A percentile compares a stretch with the other conserved stretches of the same genome.
These are phyloP conservation scores for Rhododendron vialii DNA, from an alignment of 148 eudicot genomes.

Conservation along the genomic window DNA sequence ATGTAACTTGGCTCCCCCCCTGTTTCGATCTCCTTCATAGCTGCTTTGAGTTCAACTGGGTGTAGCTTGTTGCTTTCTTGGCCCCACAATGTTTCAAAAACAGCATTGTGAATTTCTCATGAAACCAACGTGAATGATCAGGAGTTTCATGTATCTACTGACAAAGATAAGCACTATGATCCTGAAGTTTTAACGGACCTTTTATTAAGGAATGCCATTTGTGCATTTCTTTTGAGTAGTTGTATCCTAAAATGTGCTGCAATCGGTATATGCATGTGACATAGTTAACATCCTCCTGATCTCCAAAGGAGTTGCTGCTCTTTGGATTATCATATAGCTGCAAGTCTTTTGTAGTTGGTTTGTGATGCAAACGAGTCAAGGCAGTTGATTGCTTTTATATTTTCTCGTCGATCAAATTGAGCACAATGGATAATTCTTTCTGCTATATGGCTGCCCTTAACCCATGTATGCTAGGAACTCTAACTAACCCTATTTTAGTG, in stretches of 20 bases:
- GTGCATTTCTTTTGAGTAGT: not conserved
- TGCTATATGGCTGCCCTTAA: not conserved
- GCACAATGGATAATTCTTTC: not conserved
- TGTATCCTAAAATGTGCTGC: not conserved
- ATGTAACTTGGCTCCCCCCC: not conserved
- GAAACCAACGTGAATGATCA: not conserved
- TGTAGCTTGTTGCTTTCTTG: not conserved
- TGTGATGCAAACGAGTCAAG: not conserved
- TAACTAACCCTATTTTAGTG: not conserved
- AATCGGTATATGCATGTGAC: not conserved
- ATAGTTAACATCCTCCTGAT: not conserved
- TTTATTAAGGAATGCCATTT: not conserved
- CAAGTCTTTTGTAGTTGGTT: not conserved
- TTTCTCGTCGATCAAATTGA: not conserved
- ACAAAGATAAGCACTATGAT: not conserved
- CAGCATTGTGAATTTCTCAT: not conserved
- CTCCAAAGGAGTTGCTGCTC: not conserved
- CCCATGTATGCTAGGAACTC: not conserved
- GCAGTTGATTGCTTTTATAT: not conserved
- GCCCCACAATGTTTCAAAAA: not conserved
- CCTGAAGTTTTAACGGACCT: not conserved
- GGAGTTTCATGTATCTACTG: not conserved
- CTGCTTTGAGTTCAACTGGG: not conserved
- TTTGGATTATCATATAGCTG: not conserved
- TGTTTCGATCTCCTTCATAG: not conserved